Conservation (phyloP, 2,329 filamentous ascomycete genomes). For the Phoma sp. region DNA sequence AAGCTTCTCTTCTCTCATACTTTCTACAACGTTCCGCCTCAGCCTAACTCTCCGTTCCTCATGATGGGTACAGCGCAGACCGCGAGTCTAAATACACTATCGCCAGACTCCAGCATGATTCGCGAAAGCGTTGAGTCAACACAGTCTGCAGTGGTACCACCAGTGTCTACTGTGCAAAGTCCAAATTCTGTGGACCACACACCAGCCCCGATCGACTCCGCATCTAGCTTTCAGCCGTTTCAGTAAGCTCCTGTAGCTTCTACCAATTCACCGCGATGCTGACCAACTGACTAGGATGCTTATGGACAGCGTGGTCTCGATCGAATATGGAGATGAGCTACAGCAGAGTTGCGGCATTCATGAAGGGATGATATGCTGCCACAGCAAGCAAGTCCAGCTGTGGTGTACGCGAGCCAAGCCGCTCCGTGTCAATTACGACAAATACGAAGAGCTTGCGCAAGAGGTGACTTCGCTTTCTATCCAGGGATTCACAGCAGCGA, state of each 20-base stretch:
- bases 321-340: conserved; percentile 22
- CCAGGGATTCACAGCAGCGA: not conserved
- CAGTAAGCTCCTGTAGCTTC: no score
- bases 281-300: no score
- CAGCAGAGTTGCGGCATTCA: conserved; percentile 11
- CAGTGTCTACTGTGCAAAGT: not conserved
- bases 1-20: not conserved
- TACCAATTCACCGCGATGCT: no score
- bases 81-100: not conserved
- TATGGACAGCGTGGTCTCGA: conserved; percentile 18
- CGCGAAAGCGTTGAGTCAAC: not conserved
- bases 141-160: not conserved
- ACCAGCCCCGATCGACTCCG: not conserved
- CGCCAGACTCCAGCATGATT: not conserved
- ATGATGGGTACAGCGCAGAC: not conserved
- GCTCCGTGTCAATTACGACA: not conserved
- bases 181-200: no score
- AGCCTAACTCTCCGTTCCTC: not conserved
- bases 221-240: no score
- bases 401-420: conserved; percentile 11
- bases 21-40: not conserved
- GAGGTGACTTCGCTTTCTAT: not conserved
- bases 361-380: conserved; percentile 16
- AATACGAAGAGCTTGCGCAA: not conserved
- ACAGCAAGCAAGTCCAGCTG: conserved; percentile 14